Base-by-base conservation (phyloP, 305 asterid genomes). In the Solanum hybrid region DNA sequence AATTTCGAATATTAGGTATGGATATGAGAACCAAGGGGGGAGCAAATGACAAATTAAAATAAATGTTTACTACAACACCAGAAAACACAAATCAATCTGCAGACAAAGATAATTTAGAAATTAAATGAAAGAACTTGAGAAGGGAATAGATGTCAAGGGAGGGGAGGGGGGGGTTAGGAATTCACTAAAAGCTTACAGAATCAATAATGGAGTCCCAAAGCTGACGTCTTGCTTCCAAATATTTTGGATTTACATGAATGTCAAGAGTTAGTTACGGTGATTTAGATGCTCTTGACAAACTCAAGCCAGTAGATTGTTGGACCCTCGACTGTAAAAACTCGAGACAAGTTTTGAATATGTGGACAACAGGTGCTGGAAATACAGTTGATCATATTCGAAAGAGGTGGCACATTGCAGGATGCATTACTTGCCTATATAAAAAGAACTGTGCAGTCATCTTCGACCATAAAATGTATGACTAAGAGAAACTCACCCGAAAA, bases 201-300 rank as follows among this genome's bases (percentile, higher is more conserved):
- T 93, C 97, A 72, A 90, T 92, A 80, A 93, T 89, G 93, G 7
- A 91, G 89, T 92, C 93, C 88, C 95, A 95, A 87, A 93, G 87
- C 89, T 94, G 95, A 73, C 89, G 92, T 26, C 95, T 96, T 82
- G 95, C 94, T 91, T 95, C 98, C 95, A 96, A 92, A 93, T 96
- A 96, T 92, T 96, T 95, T 10, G 98, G 98, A 90, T 96, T 96
- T 89, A 95, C 94, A 89, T 97, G 99, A 93, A 96, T 94, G 88
- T 97, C 95, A 90, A 94, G 99, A 89, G 95, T 80, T 87, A 96
- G 96, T 27, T 91, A 95, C 15, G 97, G 97, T 82, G 99, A 96
- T 89, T 94, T 98, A 81, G 97, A 94, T 91, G 94, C 94, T 91
- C 95, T 92, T 76, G 93, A 88, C 79, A 96, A 90, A 91, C 87